Evolutionary conservation across 495 filamentous ascomycete species (phyloP).

Genomic region (Trichoderma orchidacearum): DNA sequence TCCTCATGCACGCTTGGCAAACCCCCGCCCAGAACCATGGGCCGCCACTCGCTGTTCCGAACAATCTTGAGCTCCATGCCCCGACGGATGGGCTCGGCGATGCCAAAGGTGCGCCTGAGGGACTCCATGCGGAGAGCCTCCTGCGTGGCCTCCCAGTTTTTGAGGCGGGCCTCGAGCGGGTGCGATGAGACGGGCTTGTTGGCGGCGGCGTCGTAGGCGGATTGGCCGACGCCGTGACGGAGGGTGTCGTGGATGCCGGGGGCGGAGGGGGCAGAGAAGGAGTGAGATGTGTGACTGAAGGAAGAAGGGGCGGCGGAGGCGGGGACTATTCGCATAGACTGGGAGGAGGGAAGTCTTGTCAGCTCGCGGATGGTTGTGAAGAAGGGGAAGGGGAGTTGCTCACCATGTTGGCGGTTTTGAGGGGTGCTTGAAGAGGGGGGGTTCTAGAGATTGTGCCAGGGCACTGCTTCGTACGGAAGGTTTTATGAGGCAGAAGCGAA

Average conservation of each 20-base stretch:
- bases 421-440: neutral
- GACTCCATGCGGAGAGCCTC: slow-evolving; percentile 75
- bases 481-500: neutral
- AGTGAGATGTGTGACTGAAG: slow-evolving; percentile 40
- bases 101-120: slow-evolving; percentile 73
- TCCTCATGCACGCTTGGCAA: slow-evolving; percentile 52
- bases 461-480: no score
- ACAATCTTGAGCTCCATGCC: slow-evolving; percentile 90
- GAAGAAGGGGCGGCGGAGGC: slow-evolving; percentile 41
- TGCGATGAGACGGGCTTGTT: slow-evolving; percentile 48
- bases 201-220: slow-evolving; percentile 24
- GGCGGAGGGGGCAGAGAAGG: slow-evolving; percentile 67
- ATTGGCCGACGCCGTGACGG: slow-evolving; percentile 57
- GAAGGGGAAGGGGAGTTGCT: slow-evolving; percentile 6
- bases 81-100: slow-evolving; percentile 86
- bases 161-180: slow-evolving; percentile 81
- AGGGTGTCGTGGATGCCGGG: slow-evolving; percentile 87
- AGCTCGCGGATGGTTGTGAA: slow-evolving; percentile 2
- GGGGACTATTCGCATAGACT: slow-evolving; percentile 88
- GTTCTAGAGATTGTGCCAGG: neutral
- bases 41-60: slow-evolving; percentile 38
- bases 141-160: slow-evolving; percentile 73
- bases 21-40: slow-evolving; percentile 26
- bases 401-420: slow-evolving; percentile 31
- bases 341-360: slow-evolving; percentile 9